Evolutionary conservation across 495 filamentous ascomycete species (phyloP).

Genomic region (Xylaria grammica): DNA sequence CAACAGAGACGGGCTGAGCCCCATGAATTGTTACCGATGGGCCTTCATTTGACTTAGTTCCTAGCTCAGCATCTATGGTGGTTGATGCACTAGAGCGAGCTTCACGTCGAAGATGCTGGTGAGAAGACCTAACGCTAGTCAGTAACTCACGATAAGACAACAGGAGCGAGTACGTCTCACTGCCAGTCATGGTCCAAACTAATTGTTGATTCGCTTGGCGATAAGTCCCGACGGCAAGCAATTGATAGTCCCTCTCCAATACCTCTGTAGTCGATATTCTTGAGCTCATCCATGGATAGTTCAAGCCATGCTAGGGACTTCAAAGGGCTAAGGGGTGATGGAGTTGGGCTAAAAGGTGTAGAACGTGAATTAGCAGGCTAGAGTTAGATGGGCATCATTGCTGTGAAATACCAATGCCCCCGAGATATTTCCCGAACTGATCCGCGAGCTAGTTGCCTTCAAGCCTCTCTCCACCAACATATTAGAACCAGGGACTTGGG

Average conservation of each 20-base stretch:
- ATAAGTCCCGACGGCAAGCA: not conserved
- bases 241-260: slow-evolving; percentile 13
- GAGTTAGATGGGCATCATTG: not conserved
- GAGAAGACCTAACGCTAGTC: not conserved
- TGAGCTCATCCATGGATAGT: slow-evolving; percentile 2
- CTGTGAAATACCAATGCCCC: not conserved
- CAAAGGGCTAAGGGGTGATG: not conserved
- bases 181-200: not conserved
- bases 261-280: slow-evolving; percentile 12
- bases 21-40: not conserved
- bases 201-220: not conserved
- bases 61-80: not conserved
- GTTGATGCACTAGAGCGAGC: not conserved
- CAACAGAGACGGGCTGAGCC: not conserved
- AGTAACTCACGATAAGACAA: not conserved
- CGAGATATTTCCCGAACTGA: not conserved
- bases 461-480: not conserved
- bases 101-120: not conserved
- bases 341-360: not conserved
- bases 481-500: slow-evolving; percentile 3
- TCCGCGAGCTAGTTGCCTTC: slow-evolving; percentile 19
- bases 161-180: not conserved
- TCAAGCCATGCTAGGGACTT: not conserved
- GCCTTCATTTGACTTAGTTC: not conserved
- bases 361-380: not conserved